phyloP scores from a whole-genome alignment of 352 stramenopile species.

The Phytophthora multivora region DNA sequence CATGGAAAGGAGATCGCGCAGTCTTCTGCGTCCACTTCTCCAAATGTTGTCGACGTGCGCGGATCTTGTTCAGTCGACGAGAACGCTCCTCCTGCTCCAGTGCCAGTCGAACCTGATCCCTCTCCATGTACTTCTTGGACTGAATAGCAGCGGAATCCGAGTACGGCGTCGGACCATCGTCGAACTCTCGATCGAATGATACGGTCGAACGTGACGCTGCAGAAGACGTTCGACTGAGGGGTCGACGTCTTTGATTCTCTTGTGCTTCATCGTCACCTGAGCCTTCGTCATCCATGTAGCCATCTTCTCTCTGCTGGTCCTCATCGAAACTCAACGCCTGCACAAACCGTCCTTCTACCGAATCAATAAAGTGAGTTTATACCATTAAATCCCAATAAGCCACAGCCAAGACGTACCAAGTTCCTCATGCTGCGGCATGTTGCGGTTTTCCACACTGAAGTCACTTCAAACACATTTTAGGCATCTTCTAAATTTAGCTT shows the following conservation, averaged over 20 bases:
- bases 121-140: conserved; percentile 79
- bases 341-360: conserved; percentile 50
- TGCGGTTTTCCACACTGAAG: neutral
- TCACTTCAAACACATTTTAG: conserved; percentile 19
- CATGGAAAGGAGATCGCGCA: conserved; percentile 89
- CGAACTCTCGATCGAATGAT: conserved; percentile 33
- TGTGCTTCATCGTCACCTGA: conserved; percentile 16
- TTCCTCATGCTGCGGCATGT: conserved; percentile 52
- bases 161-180: conserved; percentile 42
- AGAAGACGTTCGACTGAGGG: conserved; percentile 26
- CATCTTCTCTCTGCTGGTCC: conserved; percentile 26
- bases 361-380: neutral
- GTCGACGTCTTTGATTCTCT: conserved; percentile 2
- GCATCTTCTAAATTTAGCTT: conserved; percentile 10
- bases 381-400: neutral
- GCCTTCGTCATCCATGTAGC: conserved; percentile 18
- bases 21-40: conserved; percentile 92
- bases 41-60: conserved; percentile 60
- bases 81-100: conserved; percentile 66
- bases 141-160: conserved; percentile 78
- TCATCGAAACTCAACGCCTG: conserved; percentile 42
- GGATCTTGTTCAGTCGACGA: conserved; percentile 65
- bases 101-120: conserved; percentile 65
- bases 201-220: conserved; percentile 20
- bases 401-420: conserved; percentile 30